phyloP scores from a whole-genome alignment of 2,329 filamentous ascomycete genomes.

The Phyllosticta citribraziliensis region DNA sequence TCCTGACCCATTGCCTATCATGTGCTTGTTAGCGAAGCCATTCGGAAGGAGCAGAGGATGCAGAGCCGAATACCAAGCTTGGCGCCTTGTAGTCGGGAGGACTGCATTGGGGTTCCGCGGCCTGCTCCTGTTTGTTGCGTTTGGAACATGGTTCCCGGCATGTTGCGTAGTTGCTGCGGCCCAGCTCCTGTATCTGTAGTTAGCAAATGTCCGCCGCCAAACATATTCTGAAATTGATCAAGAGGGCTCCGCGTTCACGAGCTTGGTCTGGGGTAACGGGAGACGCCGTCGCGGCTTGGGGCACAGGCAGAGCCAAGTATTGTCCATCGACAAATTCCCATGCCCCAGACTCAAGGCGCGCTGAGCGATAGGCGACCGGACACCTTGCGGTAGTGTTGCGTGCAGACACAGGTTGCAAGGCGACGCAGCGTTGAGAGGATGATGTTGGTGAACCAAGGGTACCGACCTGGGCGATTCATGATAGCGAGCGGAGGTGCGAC shows the following conservation, averaged over 20 bases:
- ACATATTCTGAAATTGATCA: not conserved
- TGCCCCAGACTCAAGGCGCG: not conserved
- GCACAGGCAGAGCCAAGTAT: not conserved
- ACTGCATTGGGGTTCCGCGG: constrained; percentile 38
- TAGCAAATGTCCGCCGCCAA: not conserved
- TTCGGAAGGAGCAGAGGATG: not conserved
- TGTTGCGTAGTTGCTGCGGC: constrained; percentile 42
- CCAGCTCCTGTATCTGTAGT: constrained; percentile 34
- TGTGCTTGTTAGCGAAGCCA: not conserved
- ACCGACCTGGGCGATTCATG: constrained; percentile 12
- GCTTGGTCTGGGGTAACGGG: not conserved
- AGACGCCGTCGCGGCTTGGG: not conserved
- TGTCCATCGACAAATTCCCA: not conserved
- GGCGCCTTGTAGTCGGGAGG: constrained; percentile 43
- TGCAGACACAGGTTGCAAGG: constrained; percentile 3
- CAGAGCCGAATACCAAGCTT: constrained; percentile 37
- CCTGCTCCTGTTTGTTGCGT: constrained; percentile 39
- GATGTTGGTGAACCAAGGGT: constrained; percentile 1
- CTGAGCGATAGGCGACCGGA: not conserved
- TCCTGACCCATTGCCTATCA: constrained; percentile 42
- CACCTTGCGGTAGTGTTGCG: not conserved
- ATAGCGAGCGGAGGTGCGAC: not conserved
- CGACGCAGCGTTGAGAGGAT: constrained; percentile 6
- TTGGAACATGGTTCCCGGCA: constrained; percentile 44
- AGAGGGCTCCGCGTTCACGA: not conserved